phyloP scores from a whole-genome alignment of 768 basidiomycete species.

The Termitomyces sp. region DNA sequence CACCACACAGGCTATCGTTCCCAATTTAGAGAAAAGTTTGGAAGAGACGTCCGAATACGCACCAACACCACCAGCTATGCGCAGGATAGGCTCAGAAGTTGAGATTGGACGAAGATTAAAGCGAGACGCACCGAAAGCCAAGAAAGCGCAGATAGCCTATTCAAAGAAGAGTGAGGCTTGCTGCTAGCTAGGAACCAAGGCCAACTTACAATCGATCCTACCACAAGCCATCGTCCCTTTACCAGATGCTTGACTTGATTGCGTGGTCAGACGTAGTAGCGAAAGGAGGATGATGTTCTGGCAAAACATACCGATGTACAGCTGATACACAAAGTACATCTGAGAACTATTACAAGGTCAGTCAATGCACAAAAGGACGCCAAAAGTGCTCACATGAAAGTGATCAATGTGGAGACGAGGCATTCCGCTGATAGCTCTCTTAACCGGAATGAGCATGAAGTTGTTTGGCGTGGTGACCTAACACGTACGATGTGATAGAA shows the following conservation, averaged over 20 bases:
- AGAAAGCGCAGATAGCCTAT: not conserved
- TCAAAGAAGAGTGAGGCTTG: not conserved
- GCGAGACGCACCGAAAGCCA: not conserved
- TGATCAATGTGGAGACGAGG: slow-evolving; percentile 40
- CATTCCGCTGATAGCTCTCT: slow-evolving; percentile 43
- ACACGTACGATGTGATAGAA: slow-evolving; percentile 38
- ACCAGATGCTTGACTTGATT: not conserved
- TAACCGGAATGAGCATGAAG: not conserved
- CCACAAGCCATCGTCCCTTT: not conserved
- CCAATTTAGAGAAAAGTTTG: not conserved
- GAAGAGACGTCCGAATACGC: not conserved
- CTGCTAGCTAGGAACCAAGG: too few species aligned
- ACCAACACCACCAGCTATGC: slow-evolving; percentile 1
- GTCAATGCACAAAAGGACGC: not conserved
- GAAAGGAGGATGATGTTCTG: not conserved
- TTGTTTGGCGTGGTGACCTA: not conserved
- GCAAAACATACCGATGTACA: slow-evolving; percentile 29
- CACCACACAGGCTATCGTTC: not conserved
- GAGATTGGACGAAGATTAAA: not conserved
- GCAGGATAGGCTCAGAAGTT: not conserved
- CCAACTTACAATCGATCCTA: not conserved
- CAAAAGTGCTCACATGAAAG: slow-evolving; percentile 34
- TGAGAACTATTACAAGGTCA: slow-evolving; percentile 34
- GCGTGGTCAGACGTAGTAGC: not conserved
- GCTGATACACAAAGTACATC: slow-evolving; percentile 41